These are phyloP conservation scores for Picea glauca DNA, from an alignment of 75 land plant species.

Conservation along the genomic window DNA sequence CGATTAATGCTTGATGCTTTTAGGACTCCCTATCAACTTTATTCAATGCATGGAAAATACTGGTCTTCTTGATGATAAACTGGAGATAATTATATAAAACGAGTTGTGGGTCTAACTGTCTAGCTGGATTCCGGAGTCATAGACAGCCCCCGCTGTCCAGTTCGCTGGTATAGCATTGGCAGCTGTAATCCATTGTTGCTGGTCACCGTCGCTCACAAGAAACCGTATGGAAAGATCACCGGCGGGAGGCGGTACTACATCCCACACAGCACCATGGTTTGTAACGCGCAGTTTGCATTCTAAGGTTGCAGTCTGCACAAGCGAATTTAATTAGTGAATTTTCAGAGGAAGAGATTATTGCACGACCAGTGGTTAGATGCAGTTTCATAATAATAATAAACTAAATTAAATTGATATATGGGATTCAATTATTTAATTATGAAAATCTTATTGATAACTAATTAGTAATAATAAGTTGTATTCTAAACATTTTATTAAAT, in stretches of 20 bases:
- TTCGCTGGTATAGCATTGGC: background rate
- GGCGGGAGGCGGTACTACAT: slow-evolving; percentile 33
- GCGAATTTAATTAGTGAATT: background rate
- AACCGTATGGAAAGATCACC: slow-evolving; percentile 37
- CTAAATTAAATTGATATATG: background rate
- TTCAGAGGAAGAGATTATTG: background rate
- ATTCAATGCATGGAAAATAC: no score
- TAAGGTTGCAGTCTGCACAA: slow-evolving; percentile 36
- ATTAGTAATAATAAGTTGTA: no score
- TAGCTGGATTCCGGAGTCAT: slow-evolving; percentile 11
- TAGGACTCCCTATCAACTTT: no score
- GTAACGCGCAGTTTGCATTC: slow-evolving; percentile 48
- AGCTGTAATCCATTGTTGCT: background rate
- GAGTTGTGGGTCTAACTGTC: no score
- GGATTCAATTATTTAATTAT: no score
- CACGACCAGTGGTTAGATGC: background rate
- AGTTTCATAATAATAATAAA: background rate
- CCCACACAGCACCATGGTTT: slow-evolving; percentile 60
- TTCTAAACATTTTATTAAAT: no score
- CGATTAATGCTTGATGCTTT: no score
- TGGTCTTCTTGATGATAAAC: no score
- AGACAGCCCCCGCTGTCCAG: background rate
- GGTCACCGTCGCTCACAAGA: slow-evolving; percentile 26
- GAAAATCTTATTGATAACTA: no score
- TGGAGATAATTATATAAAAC: no score